A percentile compares a stretch with the other conserved stretches of the same genome.
Conservation (phyloP, 2,329 filamentous ascomycete genomes). For the Colletotrichum noveboracense region DNA sequence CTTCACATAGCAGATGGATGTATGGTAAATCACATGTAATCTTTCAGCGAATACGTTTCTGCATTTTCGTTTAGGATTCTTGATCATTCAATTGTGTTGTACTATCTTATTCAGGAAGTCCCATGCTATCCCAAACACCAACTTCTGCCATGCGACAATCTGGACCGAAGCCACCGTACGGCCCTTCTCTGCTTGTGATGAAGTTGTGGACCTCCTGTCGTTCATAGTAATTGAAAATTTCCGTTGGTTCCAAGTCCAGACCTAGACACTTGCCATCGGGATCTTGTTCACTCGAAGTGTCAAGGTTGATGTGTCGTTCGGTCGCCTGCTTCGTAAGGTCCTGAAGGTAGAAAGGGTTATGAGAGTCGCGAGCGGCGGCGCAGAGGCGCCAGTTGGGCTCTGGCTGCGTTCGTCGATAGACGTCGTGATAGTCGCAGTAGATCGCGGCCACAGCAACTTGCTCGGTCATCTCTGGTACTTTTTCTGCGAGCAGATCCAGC, state of each 20-base stretch:
- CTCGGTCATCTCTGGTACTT: not conserved
- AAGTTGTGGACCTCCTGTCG: not conserved
- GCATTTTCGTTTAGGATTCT: not conserved
- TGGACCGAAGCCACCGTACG: not conserved
- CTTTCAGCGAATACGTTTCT: not conserved
- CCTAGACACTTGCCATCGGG: not conserved
- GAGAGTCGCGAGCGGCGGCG: not conserved
- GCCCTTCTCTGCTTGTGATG: not conserved
- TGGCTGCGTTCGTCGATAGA: not conserved
- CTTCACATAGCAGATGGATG: not conserved
- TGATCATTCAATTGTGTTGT: not conserved
- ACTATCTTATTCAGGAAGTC: not conserved
- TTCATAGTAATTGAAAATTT: not conserved
- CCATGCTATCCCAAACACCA: not conserved
- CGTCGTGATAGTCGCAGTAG: not conserved
- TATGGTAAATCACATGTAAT: not conserved
- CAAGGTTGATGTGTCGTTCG: not conserved
- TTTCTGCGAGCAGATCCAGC: accelerated
- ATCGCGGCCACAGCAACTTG: not conserved
- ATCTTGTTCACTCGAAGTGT: not conserved
- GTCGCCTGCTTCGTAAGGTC: not conserved
- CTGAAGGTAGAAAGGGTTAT: not conserved
- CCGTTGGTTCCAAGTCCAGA: not conserved
- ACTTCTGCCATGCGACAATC: not conserved
- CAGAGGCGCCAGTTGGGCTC: not conserved